A percentile compares a stretch with the other conserved stretches of the same genome.
Conservation (phyloP, 2,329 filamentous ascomycete species). For the Cercospora nicotianae region DNA sequence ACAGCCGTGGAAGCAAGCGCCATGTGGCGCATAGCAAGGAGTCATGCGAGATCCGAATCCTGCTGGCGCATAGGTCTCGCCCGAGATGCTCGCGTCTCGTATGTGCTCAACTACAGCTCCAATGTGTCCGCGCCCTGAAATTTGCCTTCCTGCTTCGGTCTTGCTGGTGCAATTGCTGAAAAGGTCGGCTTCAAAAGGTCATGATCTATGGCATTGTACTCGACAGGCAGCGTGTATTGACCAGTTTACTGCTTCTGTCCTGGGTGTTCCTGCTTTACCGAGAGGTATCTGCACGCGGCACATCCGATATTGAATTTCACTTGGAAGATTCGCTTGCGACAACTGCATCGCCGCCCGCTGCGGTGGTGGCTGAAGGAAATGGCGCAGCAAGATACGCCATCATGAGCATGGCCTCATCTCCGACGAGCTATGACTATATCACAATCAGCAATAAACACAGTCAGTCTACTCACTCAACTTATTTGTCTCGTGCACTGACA, state of each 20-base stretch:
- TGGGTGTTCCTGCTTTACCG: background rate
- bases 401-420: constrained; percentile 16
- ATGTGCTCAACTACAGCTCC: background rate
- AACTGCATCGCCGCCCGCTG: background rate
- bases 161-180: background rate
- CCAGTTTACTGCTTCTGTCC: background rate
- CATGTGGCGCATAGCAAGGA: background rate
- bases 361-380: background rate
- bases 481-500: background rate
- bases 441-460: constrained; percentile 19
- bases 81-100: background rate
- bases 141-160: background rate
- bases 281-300: background rate
- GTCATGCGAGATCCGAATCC: background rate
- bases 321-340: background rate
- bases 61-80: background rate
- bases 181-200: background rate
- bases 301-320: background rate
- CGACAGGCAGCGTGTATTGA: background rate
- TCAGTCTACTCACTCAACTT: background rate
- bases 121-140: background rate
- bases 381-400: constrained; percentile 16
- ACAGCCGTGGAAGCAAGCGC: background rate
- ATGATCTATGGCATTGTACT: background rate
- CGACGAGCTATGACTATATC: constrained; percentile 20